Conservation (phyloP, 306 rosid genomes). For the Cucurbita ficifolia region DNA sequence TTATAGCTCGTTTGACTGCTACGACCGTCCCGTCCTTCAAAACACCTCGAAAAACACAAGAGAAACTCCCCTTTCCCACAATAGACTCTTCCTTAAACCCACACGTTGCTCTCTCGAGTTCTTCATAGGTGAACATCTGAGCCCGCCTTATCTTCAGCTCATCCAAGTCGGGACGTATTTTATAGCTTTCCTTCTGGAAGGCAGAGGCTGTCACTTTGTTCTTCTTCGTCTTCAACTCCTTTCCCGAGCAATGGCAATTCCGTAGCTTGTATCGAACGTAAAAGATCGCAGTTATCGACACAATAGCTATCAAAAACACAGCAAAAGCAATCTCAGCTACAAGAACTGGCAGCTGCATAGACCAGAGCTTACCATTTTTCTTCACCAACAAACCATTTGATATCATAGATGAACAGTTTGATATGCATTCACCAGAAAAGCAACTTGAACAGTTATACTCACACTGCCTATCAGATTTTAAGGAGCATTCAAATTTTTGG, state of each 20-base stretch:
- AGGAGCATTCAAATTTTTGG: slow-evolving; percentile 32
- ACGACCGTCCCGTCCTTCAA: slow-evolving; percentile 70
- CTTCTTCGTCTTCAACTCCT: slow-evolving; percentile 28
- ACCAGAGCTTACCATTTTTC: slow-evolving; percentile 49
- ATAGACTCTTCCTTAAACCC: slow-evolving; percentile 69
- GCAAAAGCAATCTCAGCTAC: slow-evolving; percentile 64
- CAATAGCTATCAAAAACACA: slow-evolving; percentile 45
- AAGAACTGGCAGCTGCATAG: slow-evolving; percentile 49
- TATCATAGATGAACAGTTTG: slow-evolving; percentile 42
- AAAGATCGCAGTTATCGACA: slow-evolving; percentile 45
- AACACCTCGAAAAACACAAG: slow-evolving; percentile 68
- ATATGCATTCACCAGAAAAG: slow-evolving; percentile 35
- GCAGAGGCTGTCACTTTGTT: slow-evolving; percentile 22
- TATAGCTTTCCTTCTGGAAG: slow-evolving; percentile 34
- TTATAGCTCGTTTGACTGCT: slow-evolving; percentile 72
- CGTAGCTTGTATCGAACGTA: slow-evolving; percentile 57
- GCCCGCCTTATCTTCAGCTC: slow-evolving; percentile 66
- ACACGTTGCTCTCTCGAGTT: slow-evolving; percentile 56
- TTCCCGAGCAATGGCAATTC: slow-evolving; percentile 41
- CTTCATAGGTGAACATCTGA: slow-evolving; percentile 65
- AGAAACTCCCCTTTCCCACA: slow-evolving; percentile 89
- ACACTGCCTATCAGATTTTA: slow-evolving; percentile 51
- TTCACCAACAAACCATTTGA: slow-evolving; percentile 17
- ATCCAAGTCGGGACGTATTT: slow-evolving; percentile 51
- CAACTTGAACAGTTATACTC: slow-evolving; percentile 71